These are phyloP conservation scores for Colletotrichum cereale DNA, from an alignment of 2,329 filamentous ascomycete species.

Conservation along the genomic window DNA sequence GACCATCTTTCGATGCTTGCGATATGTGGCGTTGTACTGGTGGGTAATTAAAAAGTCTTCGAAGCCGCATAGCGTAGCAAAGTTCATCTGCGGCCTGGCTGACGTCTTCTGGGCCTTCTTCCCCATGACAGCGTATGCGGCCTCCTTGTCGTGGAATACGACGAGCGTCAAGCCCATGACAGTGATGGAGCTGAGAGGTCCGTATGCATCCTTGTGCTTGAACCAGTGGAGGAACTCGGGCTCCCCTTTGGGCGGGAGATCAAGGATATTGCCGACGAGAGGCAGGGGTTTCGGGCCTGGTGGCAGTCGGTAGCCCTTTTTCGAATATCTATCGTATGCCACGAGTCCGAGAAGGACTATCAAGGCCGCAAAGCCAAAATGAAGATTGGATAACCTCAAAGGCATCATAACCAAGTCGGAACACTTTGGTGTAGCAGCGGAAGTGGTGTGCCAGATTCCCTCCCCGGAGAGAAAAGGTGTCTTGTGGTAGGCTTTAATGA, in stretches of 20 bases:
- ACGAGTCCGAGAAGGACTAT: too few relatives aligned
- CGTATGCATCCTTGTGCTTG: conserved; percentile 54
- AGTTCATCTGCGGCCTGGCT: conserved; percentile 50
- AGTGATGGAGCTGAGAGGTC: conserved; percentile 55
- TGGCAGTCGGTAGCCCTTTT: conserved; percentile 48
- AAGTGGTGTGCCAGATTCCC: too few relatives aligned
- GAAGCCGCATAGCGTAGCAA: conserved; percentile 48
- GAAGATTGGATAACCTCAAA: too few relatives aligned
- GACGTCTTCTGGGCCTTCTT: conserved; percentile 53
- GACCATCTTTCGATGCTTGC: conserved; percentile 45
- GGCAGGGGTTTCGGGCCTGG: conserved; percentile 63
- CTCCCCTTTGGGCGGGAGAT: conserved; percentile 56
- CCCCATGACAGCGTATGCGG: too few relatives aligned
- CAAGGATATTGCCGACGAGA: conserved; percentile 62
- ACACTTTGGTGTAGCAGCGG: too few relatives aligned
- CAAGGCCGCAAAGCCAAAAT: too few relatives aligned
- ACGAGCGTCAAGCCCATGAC: conserved; percentile 56
- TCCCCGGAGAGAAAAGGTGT: too few relatives aligned
- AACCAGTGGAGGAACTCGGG: conserved; percentile 57
- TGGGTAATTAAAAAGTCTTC: conserved; percentile 41
- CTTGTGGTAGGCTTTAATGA: too few relatives aligned
- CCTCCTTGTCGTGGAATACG: conserved; percentile 54
- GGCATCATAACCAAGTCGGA: too few relatives aligned
- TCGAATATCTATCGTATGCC: too few relatives aligned
- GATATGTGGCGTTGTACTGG: conserved; percentile 44